These are phyloP conservation scores for Trichoderma reesei DNA, from an alignment of 495 filamentous ascomycete genomes.

Conservation along the genomic window DNA sequence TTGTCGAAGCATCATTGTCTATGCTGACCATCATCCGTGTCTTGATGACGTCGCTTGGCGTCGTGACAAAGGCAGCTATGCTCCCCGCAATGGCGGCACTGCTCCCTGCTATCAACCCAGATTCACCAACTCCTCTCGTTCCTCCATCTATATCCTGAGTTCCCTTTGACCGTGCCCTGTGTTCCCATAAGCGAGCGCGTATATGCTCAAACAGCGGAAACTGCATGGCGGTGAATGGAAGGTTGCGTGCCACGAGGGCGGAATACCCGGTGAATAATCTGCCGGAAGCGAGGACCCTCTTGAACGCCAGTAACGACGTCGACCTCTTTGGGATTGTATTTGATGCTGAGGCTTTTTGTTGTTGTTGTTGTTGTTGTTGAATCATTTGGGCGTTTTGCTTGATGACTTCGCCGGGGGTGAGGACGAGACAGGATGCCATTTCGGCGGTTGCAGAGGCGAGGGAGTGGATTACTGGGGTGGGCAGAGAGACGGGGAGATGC, in stretches of 20 bases:
- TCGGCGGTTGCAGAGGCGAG: constrained; percentile 66
- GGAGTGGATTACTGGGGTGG: constrained; percentile 56
- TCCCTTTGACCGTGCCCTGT: constrained; percentile 14
- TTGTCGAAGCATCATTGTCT: constrained; percentile 17
- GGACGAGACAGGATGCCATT: constrained; percentile 70
- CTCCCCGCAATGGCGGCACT: constrained; percentile 61
- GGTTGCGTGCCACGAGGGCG: constrained; percentile 65
- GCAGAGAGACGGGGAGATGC: constrained; percentile 29
- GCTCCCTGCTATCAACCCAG: constrained; percentile 56
- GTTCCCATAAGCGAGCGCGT: constrained; percentile 31
- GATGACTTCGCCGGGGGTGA: constrained; percentile 82
- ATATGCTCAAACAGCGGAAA: constrained; percentile 78
- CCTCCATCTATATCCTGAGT: neutral
- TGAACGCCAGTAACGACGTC: constrained; percentile 34
- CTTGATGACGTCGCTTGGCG: constrained; percentile 77
- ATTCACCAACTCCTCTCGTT: constrained; percentile 38
- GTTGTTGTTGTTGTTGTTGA: constrained; percentile 10
- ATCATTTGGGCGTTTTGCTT: constrained; percentile 88
- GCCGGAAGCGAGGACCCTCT: constrained; percentile 16
- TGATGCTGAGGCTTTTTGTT: no score
- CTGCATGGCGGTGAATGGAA: constrained; percentile 80
- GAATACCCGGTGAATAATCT: constrained; percentile 68
- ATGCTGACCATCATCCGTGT: constrained; percentile 64
- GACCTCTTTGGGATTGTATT: constrained; percentile 17
- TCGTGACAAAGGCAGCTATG: constrained; percentile 62